These are phyloP conservation scores for Ganoderma boninense DNA, from an alignment of 1,284 basidiomycete genomes.

Conservation along the genomic window DNA sequence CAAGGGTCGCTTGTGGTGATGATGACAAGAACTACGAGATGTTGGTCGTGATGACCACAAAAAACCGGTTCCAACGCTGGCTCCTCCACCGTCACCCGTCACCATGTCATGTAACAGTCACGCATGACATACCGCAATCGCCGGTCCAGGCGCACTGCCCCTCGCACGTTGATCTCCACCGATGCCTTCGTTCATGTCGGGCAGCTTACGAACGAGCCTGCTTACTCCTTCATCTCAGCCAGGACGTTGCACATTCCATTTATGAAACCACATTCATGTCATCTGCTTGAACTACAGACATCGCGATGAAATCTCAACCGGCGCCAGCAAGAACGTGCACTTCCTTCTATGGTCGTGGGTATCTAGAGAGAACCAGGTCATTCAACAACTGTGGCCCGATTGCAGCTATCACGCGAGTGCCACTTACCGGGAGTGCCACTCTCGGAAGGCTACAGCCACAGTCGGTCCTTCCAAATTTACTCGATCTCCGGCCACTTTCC, in stretches of 20 bases:
- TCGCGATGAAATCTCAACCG: not conserved
- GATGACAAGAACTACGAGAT: constrained; percentile 26
- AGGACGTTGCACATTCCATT: not conserved
- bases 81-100: constrained; percentile 20
- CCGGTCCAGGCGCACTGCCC: constrained; percentile 9
- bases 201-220: not conserved
- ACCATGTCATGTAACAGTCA: constrained; percentile 20
- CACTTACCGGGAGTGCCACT: constrained; percentile 7
- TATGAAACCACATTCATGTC: not conserved
- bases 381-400: constrained; percentile 8
- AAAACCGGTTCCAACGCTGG: constrained; percentile 28
- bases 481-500: constrained; percentile 19
- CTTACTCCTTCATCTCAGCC: not conserved
- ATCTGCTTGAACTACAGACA: not conserved
- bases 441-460: not conserved
- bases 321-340: not conserved
- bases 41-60: constrained; percentile 33
- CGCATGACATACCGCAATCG: constrained; percentile 18
- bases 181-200: not conserved
- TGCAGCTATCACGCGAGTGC: not conserved
- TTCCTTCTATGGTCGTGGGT: constrained; percentile 1
- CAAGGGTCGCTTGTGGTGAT: constrained; percentile 30
- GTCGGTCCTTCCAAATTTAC: constrained; percentile 10
- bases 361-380: not conserved
- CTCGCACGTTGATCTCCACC: constrained; percentile 21